A percentile compares a stretch with the other conserved stretches of the same genome.
Conservation (phyloP, 2,329 filamentous ascomycete genomes). For the Sclerotinia spermophila region DNA sequence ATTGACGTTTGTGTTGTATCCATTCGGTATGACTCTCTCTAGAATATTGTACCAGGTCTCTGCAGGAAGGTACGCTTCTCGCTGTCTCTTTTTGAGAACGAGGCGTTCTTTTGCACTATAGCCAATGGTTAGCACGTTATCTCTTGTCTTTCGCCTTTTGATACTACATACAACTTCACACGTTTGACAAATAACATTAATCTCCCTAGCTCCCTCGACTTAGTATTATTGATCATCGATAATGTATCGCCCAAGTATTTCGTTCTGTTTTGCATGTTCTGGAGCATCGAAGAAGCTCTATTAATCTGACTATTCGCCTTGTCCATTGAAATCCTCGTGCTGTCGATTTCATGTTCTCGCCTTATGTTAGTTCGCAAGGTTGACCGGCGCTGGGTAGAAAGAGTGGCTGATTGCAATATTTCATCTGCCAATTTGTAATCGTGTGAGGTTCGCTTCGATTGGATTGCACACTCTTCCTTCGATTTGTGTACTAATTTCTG, state of each 20-base stretch:
- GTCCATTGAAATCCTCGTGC: neutral
- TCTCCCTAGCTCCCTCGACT: neutral
- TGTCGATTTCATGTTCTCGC: neutral
- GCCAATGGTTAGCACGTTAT: neutral
- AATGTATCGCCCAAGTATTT: neutral
- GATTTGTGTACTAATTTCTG: neutral
- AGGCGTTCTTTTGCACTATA: neutral
- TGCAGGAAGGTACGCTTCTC: neutral
- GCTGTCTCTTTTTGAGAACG: neutral
- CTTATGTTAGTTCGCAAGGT: neutral
- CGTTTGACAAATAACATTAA: neutral
- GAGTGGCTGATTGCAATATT: neutral
- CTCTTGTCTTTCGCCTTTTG: neutral
- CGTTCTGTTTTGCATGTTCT: neutral
- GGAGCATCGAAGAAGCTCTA: neutral
- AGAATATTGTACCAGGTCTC: neutral
- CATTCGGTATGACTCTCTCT: neutral
- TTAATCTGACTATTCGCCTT: neutral
- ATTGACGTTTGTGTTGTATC: neutral
- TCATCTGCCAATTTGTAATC: neutral
- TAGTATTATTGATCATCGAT: neutral
- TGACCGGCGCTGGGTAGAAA: neutral
- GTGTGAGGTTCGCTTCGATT: neutral
- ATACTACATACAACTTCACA: neutral
- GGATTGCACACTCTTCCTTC: neutral